Conservation (phyloP, 768 basidiomycete species). For the Trametes gibbosa region DNA sequence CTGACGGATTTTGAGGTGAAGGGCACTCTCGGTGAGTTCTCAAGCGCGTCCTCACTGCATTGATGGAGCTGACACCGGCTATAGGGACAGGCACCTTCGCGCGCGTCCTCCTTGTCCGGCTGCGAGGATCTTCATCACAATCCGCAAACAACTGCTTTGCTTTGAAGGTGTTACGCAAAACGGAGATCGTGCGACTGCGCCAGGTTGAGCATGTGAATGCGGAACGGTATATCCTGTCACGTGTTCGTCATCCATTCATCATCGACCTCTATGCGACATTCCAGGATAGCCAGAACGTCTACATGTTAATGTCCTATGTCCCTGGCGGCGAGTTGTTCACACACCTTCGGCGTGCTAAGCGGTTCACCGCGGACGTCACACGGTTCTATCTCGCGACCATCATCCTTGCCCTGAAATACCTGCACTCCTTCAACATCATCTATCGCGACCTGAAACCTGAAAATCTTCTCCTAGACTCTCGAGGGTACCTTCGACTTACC, state of each 20-base stretch:
- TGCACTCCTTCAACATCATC: conserved; percentile 96
- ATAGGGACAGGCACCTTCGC: conserved; percentile 96
- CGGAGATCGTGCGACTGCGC: conserved; percentile 81
- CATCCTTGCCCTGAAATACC: conserved; percentile 89
- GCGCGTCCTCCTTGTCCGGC: conserved; percentile 85
- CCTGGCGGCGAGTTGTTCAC: conserved; percentile 98
- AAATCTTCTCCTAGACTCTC: conserved; percentile 92
- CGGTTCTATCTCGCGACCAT: conserved; percentile 97
- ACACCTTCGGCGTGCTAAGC: conserved; percentile 87
- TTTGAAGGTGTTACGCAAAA: conserved; percentile 86
- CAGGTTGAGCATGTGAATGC: conserved; percentile 99
- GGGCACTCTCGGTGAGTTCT: conserved; percentile 64
- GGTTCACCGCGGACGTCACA: conserved; percentile 96
- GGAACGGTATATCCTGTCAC: conserved; percentile 89
- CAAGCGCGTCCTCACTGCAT: not conserved
- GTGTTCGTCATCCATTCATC: conserved; percentile 91
- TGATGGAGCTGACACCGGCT: not conserved
- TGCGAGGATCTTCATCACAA: conserved; percentile 47
- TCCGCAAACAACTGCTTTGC: conserved; percentile 67
- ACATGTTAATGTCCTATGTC: conserved; percentile 96
- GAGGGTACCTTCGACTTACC: conserved; percentile 91
- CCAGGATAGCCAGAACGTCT: conserved; percentile 94
- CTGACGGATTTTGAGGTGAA: conserved; percentile 80
- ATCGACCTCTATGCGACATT: conserved; percentile 95
- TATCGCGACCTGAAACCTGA: conserved; percentile 99